phyloP scores from a whole-genome alignment of 1,284 basidiomycete species.

The Ganoderma multipileum region DNA sequence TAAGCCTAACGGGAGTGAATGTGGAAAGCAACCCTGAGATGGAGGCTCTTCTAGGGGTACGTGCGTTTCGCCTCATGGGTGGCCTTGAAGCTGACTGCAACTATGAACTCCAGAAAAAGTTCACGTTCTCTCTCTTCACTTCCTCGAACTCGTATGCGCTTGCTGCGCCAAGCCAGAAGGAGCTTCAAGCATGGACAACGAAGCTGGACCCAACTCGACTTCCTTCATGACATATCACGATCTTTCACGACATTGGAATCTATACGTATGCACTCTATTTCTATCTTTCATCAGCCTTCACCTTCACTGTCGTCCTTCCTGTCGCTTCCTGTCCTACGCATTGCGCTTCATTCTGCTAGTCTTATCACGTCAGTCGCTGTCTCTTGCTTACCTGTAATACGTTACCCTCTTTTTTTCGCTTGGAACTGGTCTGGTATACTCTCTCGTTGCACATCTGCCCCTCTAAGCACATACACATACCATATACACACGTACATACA shows the following conservation, averaged over 20 bases:
- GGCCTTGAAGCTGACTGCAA: slow-evolving; percentile 16
- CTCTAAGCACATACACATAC: slow-evolving; percentile 32
- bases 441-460: slow-evolving; percentile 25
- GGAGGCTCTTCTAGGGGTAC: slow-evolving; percentile 84
- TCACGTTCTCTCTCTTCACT: slow-evolving; percentile 89
- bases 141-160: slow-evolving; percentile 90
- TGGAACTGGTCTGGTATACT: slow-evolving; percentile 15
- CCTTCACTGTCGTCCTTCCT: slow-evolving; percentile 1
- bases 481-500: slow-evolving; percentile 25
- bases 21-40: slow-evolving; percentile 89
- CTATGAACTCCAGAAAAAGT: slow-evolving; percentile 66
- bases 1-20: slow-evolving; percentile 86
- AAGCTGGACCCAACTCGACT: slow-evolving; percentile 81
- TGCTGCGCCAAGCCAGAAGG: slow-evolving; percentile 80
- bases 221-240: slow-evolving; percentile 33
- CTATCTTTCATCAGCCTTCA: slow-evolving; percentile 10
- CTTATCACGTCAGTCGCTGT: slow-evolving; percentile 23
- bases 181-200: slow-evolving; percentile 82
- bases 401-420: slow-evolving; percentile 7
- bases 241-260: slow-evolving; percentile 17
- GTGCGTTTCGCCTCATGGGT: slow-evolving; percentile 37
- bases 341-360: slow-evolving; percentile 10
- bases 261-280: slow-evolving; percentile 12
- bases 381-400: slow-evolving; percentile 25
- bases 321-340: slow-evolving; percentile 4